These are phyloP conservation scores for Funneliformis mosseae DNA, from an alignment of 192 early-diverging fungal species.

Conservation along the genomic window DNA sequence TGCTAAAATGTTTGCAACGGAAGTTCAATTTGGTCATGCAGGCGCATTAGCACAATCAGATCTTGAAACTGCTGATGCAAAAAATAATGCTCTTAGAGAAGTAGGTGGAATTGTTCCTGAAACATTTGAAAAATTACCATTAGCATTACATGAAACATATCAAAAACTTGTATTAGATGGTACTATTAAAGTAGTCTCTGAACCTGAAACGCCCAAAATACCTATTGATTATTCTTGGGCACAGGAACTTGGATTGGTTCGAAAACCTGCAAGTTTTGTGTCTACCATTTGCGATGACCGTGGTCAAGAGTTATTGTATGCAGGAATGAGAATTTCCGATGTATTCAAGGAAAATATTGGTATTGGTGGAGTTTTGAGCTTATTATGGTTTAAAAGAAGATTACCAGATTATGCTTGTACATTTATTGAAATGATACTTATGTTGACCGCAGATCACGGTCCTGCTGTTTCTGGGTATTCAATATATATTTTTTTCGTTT, in stretches of 20 bases:
- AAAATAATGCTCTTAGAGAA: slow-evolving; percentile 84
- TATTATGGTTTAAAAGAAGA: slow-evolving; percentile 99
- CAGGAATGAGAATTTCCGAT: slow-evolving; percentile 97
- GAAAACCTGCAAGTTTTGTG: slow-evolving; percentile 98
- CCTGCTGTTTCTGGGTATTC: slow-evolving; percentile 92
- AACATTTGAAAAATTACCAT: slow-evolving; percentile 94
- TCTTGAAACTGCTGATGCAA: slow-evolving; percentile 94
- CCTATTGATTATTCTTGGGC: slow-evolving; percentile 99
- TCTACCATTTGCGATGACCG: slow-evolving; percentile 99
- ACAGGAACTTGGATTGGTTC: slow-evolving; percentile 95
- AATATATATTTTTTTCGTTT: slow-evolving; percentile 25
- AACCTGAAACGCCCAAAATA: slow-evolving; percentile 97
- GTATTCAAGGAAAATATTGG: slow-evolving; percentile 99
- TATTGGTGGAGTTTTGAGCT: slow-evolving; percentile 94
- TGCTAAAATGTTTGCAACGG: slow-evolving; percentile 98
- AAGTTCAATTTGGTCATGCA: slow-evolving; percentile 99
- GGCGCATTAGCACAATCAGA: slow-evolving; percentile 96
- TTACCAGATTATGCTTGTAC: slow-evolving; percentile 92
- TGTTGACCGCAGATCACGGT: slow-evolving; percentile 99
- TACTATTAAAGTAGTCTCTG: slow-evolving; percentile 68
- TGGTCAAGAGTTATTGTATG: slow-evolving; percentile 97
- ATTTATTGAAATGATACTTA: slow-evolving; percentile 99
- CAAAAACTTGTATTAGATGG: slow-evolving; percentile 72
- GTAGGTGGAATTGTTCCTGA: slow-evolving; percentile 92
- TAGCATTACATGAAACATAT: slow-evolving; percentile 78